A percentile compares a stretch with the other conserved stretches of the same genome.
phyloP scores from a whole-genome alignment of 2,329 filamentous ascomycete species.

The Phaeosphaeria sp. region DNA sequence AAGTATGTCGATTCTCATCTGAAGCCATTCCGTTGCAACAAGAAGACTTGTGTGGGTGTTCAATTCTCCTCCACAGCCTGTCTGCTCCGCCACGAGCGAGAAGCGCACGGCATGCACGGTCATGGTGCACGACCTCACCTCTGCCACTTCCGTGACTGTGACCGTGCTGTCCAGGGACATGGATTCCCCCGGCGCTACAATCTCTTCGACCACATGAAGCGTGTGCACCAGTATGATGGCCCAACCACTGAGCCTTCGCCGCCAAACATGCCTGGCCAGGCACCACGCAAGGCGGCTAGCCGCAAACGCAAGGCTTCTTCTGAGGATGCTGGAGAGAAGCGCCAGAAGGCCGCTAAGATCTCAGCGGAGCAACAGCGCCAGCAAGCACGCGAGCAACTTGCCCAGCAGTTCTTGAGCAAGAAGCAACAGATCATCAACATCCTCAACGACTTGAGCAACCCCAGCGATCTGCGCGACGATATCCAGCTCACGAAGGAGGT shows the following conservation, averaged over 20 bases:
- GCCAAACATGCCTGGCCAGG: slow-evolving; percentile 28
- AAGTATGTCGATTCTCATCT: slow-evolving; percentile 97
- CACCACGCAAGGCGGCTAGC: slow-evolving; percentile 32
- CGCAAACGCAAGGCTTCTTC: slow-evolving; percentile 46
- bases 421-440: slow-evolving; percentile 45
- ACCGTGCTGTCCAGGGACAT: slow-evolving; percentile 80
- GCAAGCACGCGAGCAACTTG: slow-evolving; percentile 38
- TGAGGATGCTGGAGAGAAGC: slow-evolving; percentile 43
- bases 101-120: slow-evolving; percentile 94
- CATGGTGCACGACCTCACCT: slow-evolving; percentile 92
- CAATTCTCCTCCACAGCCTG: slow-evolving; percentile 96
- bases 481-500: slow-evolving; percentile 46
- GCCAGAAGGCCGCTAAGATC: slow-evolving; percentile 39
- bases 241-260: slow-evolving; percentile 43
- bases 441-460: slow-evolving; percentile 38
- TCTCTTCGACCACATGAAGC: slow-evolving; percentile 94
- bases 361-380: slow-evolving; percentile 44
- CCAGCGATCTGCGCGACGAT: slow-evolving; percentile 43
- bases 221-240: slow-evolving; percentile 74
- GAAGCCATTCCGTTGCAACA: slow-evolving; percentile 95
- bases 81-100: slow-evolving; percentile 90
- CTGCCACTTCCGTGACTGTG: slow-evolving; percentile 86
- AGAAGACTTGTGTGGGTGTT: slow-evolving; percentile 79
- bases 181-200: slow-evolving; percentile 97
- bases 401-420: slow-evolving; percentile 41